Conservation (phyloP, 805 yeast species). For the Candida maesae region DNA sequence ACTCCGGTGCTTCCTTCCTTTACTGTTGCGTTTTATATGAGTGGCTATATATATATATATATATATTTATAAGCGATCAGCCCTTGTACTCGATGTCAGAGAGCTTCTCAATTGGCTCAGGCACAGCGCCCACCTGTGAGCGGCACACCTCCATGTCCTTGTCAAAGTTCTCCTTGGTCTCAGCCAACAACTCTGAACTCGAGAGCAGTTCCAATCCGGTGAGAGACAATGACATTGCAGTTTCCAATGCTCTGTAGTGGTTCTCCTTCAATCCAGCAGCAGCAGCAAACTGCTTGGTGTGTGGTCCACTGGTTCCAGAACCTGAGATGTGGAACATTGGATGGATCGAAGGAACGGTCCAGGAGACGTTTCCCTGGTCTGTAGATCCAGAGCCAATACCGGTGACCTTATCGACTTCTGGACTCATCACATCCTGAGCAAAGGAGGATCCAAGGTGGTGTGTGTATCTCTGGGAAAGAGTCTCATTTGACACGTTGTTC, state of each 20-base stretch:
- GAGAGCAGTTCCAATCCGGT: not conserved
- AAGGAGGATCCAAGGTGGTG: slow-evolving; percentile 3
- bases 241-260: slow-evolving; percentile 4
- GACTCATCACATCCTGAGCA: not conserved
- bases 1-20: no score
- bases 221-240: slow-evolving; percentile 4
- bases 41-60: no score
- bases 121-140: not conserved
- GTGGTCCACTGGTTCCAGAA: slow-evolving; percentile 1
- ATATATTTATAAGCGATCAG: no score
- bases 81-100: not conserved
- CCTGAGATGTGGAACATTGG: slow-evolving; percentile 6
- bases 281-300: slow-evolving; percentile 6
- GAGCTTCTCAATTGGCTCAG: not conserved
- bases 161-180: slow-evolving; percentile 1
- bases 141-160: not conserved
- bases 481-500: slow-evolving; percentile 8
- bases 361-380: slow-evolving; percentile 11
- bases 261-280: slow-evolving; percentile 8
- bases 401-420: not conserved
- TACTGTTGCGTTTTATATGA: no score
- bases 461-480: slow-evolving; percentile 1
- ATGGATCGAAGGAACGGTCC: slow-evolving; percentile 9
- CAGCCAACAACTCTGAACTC: not conserved
- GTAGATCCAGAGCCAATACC: slow-evolving; percentile 4